Percentiles rank a stretch among this genome's conserved stretches.
These are phyloP conservation scores for Cercospora sp. DNA, from an alignment of 2,329 filamentous ascomycete species.

Conservation along the genomic window DNA sequence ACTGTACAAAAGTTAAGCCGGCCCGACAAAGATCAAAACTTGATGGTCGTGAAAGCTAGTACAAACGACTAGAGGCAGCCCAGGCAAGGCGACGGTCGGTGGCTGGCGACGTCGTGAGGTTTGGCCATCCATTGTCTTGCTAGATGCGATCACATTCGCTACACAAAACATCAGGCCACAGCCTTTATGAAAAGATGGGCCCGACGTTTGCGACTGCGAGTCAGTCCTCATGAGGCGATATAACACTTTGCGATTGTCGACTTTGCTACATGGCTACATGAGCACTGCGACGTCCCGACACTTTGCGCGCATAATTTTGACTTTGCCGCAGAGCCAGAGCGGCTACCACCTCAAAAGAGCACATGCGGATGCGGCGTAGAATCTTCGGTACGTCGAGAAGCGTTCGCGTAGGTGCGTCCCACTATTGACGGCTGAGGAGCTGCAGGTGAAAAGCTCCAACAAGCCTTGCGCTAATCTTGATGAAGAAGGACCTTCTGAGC, in stretches of 20 bases:
- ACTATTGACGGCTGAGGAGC: background rate
- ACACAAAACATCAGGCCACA: background rate
- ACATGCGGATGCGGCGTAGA: background rate
- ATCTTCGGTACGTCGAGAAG: background rate
- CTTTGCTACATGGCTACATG: background rate
- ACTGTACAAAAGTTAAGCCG: background rate
- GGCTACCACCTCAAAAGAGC: background rate
- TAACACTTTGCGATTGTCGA: background rate
- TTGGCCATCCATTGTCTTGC: no score
- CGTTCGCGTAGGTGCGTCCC: background rate
- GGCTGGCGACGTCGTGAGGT: background rate
- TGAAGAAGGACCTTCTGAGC: conserved; percentile 12
- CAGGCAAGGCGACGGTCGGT: background rate
- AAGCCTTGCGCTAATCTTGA: conserved; percentile 8
- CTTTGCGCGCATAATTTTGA: background rate
- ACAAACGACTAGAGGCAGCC: background rate
- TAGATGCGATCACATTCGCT: background rate
- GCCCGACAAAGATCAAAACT: background rate
- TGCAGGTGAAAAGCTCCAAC: conserved; percentile 8
- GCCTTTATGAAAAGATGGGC: background rate
- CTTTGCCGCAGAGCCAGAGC: background rate
- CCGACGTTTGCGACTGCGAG: background rate
- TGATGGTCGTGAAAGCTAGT: background rate
- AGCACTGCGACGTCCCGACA: background rate
- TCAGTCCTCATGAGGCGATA: background rate